Evolutionary conservation across 108 stramenopile species (phyloP), one percentile per base, ranked within the genome.

Genomic region (Heterococcus sp.): DNA sequence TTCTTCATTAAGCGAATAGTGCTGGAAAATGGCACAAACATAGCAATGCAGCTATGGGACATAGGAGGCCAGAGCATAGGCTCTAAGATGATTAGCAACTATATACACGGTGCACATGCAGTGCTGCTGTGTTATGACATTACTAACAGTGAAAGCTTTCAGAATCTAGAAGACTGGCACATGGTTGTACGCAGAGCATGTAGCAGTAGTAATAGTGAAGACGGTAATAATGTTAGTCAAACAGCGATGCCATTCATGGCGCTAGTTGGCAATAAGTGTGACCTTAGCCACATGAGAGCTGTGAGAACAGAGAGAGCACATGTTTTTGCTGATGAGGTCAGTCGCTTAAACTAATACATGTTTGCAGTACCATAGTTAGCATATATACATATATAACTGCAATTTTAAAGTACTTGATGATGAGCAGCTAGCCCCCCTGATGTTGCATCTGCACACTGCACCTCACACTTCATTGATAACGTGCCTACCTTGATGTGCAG

Each of bases 1-100:
- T 91, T 91, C 74, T 90, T 91, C 75, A 85, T 91, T 32, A 89
- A 90, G 35, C 64, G 87, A 26, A 69, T 90, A 32, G 29, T 76
- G 58, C 85, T 91, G 26, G 88, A 88, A 32, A 84, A 89, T 64
- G 84, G 81, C 35, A 71, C 82, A 0, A 75, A 85, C 8, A 85
- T 89, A 14, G 75, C 89, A 27, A n/a, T 90, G 64, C 90, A 90
- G 66, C 78, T 91, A 8, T 90, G 89, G 90, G 88, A 91, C 35
- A 89, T 91, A 35, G 90, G 90, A 4, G 90, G 90, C 2, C 90
- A 91, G 85, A 87, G 85, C 40, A 89, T 90, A 35, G 85, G 87
- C 3, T 84, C 82, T 36, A 90, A 89, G 74, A 90, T 90, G 90
- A 85, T 90, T 66, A 37, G 76, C 37, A 87, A 82, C 29, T 87